phyloP scores from a whole-genome alignment of 257 asterid species.

The Lithospermum erythrorhizon region DNA sequence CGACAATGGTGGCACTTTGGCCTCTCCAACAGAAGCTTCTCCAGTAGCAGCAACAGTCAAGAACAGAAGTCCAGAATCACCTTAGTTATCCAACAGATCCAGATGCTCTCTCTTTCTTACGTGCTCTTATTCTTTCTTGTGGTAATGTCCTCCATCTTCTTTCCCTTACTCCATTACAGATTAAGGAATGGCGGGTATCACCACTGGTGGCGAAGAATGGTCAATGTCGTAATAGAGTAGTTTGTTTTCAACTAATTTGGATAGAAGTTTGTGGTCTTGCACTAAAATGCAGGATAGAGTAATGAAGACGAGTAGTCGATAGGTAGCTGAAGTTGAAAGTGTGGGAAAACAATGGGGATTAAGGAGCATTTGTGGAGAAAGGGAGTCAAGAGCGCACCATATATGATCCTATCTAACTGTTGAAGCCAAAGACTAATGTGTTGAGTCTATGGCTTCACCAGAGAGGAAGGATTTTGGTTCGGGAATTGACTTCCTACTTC shows the following conservation, averaged over 20 bases:
- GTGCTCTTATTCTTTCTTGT: not conserved
- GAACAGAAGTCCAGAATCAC: constrained; percentile 19
- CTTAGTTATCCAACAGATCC: constrained; percentile 32
- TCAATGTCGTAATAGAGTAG: not conserved
- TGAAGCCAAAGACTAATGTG: constrained; percentile 12
- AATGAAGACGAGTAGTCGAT: constrained; percentile 18
- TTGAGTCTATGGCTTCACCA: constrained; percentile 13
- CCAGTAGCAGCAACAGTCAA: constrained; percentile 9
- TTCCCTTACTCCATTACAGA: not conserved
- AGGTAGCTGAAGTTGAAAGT: constrained; percentile 10
- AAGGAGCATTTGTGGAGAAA: not conserved
- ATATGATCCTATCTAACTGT: constrained; percentile 42
- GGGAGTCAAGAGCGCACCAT: constrained; percentile 99
- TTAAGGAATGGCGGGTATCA: not conserved
- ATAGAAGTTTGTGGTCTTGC: constrained; percentile 1
- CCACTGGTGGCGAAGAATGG: not conserved
- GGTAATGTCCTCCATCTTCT: not conserved
- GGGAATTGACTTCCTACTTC: constrained; percentile 89
- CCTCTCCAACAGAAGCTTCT: constrained; percentile 14
- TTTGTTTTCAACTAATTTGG: too few relatives aligned
- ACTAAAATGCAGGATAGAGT: constrained; percentile 11
- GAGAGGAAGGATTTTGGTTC: constrained; percentile 72
- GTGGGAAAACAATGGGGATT: too few relatives aligned
- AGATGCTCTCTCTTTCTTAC: constrained; percentile 10
- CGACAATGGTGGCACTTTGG: constrained; percentile 4